phyloP scores from a whole-genome alignment of 2,329 filamentous ascomycete genomes.

The Penicillium brasilianum region DNA sequence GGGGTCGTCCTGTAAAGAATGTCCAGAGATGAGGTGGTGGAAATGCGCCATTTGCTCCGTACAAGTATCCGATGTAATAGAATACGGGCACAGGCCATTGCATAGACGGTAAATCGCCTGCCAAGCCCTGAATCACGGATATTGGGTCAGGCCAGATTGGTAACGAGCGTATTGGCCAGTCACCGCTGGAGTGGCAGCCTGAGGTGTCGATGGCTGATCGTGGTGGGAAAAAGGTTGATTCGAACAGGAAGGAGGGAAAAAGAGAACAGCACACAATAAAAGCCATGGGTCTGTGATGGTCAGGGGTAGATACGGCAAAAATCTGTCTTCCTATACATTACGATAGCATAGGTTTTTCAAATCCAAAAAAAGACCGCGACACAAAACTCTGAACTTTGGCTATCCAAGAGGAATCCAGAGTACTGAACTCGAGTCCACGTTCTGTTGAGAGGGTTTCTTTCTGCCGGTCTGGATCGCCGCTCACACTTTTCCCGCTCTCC shows the following conservation, averaged over 20 bases:
- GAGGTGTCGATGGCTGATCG: constrained; percentile 11
- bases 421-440: constrained; percentile 2
- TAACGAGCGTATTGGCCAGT: constrained; percentile 8
- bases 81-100: neutral
- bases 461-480: constrained; percentile 30
- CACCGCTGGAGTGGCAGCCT: constrained; percentile 17
- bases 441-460: constrained; percentile 25
- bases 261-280: neutral
- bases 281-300: neutral
- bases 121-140: neutral
- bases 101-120: neutral
- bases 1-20: too few relatives aligned
- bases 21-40: neutral
- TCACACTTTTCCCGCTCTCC: constrained; percentile 37
- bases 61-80: neutral
- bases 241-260: neutral
- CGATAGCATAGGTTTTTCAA: neutral
- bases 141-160: neutral
- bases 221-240: constrained; percentile 11
- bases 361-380: neutral
- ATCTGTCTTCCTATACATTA: neutral
- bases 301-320: neutral
- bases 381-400: neutral
- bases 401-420: neutral
- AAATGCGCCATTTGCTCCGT: neutral